phyloP scores from a whole-genome alignment of 2,329 filamentous ascomycete genomes.

The Leptographium lundbergii region DNA sequence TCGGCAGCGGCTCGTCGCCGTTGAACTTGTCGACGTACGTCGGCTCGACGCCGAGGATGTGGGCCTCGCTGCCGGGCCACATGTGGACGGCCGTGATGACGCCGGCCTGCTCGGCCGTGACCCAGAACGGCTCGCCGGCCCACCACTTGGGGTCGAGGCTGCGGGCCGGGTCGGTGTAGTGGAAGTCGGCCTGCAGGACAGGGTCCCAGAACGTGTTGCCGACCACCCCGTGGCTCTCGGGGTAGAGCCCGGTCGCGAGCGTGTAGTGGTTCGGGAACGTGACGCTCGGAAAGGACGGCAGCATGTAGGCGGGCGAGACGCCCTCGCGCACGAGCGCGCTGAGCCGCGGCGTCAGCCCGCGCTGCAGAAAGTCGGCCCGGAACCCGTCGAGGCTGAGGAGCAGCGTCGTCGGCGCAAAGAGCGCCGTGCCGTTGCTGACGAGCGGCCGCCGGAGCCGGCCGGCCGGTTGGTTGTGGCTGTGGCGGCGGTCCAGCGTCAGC shows the following conservation, averaged over 20 bases:
- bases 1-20: conserved; percentile 56
- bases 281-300: conserved; percentile 86
- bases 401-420: conserved; percentile 85
- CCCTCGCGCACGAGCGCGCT: conserved; percentile 69
- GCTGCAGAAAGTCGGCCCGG: conserved; percentile 80
- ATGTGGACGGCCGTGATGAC: conserved; percentile 80
- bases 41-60: conserved; percentile 62
- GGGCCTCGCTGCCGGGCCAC: conserved; percentile 95
- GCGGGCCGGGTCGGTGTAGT: conserved; percentile 63
- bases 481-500: conserved; percentile 30
- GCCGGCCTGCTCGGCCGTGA: conserved; percentile 74
- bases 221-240: conserved; percentile 84
- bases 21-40: conserved; percentile 79
- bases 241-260: conserved; percentile 80
- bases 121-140: conserved; percentile 89
- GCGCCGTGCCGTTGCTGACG: conserved; percentile 69
- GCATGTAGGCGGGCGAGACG: conserved; percentile 85
- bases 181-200: conserved; percentile 63
- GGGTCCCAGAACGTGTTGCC: conserved; percentile 95
- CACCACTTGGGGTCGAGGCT: conserved; percentile 88
- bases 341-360: conserved; percentile 71
- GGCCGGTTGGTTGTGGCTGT: too few species aligned
- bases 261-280: conserved; percentile 98
- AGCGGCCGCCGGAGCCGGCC: too few species aligned
- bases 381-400: conserved; percentile 93